Conservation (phyloP, 768 basidiomycete species). For the Mycena polygramma region DNA sequence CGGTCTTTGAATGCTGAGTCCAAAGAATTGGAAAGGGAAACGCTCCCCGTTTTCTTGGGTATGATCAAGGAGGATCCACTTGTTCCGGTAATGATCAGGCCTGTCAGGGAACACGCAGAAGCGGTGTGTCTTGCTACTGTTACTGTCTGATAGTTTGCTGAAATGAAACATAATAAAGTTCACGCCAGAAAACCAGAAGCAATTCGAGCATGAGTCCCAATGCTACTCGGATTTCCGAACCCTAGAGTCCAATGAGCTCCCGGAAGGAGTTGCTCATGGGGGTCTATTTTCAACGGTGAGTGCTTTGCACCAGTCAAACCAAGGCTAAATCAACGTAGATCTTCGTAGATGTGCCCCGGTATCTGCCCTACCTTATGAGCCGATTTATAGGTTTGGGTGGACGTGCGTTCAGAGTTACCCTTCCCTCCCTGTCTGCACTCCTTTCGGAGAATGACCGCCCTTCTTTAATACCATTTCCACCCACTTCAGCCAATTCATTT, state of each 20-base stretch:
- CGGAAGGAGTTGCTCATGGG: conserved; percentile 24
- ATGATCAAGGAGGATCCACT: conserved; percentile 25
- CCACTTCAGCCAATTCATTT: neutral
- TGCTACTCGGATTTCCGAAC: conserved; percentile 29
- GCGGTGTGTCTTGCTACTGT: conserved; percentile 1
- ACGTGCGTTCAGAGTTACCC: conserved; percentile 25
- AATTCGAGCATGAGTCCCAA: conserved; percentile 20
- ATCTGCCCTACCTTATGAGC: conserved; percentile 27
- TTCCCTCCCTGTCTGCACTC: conserved; percentile 33
- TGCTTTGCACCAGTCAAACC: neutral
- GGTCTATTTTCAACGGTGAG: conserved; percentile 20
- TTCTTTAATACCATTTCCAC: conserved; percentile 11
- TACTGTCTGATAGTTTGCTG: neutral
- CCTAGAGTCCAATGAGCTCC: conserved; percentile 27
- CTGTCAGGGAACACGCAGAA: conserved; percentile 15
- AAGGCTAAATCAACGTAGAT: conserved; percentile 8
- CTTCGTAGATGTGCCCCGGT: conserved; percentile 30
- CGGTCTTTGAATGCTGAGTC: neutral
- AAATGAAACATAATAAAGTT: neutral
- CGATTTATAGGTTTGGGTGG: conserved; percentile 28
- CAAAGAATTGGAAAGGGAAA: conserved; percentile 31
- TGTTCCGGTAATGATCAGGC: conserved; percentile 30
- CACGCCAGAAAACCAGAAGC: conserved; percentile 1
- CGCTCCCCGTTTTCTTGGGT: conserved; percentile 14
- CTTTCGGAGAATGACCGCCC: conserved; percentile 30